Conservation (phyloP, 768 basidiomycete species). For the Grammothele lineata region DNA sequence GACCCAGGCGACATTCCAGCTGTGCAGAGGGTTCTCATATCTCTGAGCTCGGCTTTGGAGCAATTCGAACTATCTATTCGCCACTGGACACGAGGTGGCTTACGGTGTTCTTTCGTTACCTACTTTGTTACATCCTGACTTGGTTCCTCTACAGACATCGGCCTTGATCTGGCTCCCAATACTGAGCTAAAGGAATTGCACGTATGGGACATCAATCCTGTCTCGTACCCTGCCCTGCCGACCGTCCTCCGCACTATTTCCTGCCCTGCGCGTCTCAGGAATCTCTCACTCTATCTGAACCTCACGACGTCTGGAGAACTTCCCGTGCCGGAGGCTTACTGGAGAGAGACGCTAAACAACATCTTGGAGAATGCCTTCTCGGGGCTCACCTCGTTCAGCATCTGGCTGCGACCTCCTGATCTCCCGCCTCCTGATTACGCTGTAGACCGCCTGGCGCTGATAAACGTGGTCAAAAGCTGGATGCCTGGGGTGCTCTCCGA, state of each 20-base stretch:
- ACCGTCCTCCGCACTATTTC: not conserved
- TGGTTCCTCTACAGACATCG: not conserved
- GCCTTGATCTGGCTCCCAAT: not conserved
- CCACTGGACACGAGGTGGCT: not conserved
- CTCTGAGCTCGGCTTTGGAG: slow-evolving; percentile 1
- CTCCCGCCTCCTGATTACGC: not conserved
- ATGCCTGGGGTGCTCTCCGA: too few species aligned
- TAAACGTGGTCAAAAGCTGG: too few species aligned
- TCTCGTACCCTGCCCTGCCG: not conserved
- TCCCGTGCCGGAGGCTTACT: not conserved
- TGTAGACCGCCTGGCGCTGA: too few species aligned
- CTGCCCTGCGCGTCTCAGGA: not conserved
- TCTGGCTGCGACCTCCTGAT: slow-evolving; percentile 3
- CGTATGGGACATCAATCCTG: slow-evolving; percentile 1
- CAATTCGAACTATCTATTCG: slow-evolving; percentile 5
- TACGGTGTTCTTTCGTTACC: not conserved
- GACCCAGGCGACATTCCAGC: not conserved
- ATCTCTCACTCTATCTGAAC: not conserved
- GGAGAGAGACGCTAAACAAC: not conserved
- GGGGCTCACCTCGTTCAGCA: not conserved
- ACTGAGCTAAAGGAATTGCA: slow-evolving; percentile 2
- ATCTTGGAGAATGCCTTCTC: slow-evolving; percentile 3
- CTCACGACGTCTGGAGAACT: not conserved
- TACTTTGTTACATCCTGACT: too few species aligned
- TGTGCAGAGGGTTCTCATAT: not conserved